Evolutionary conservation across 495 filamentous ascomycete species (phyloP), one percentile per base, ranked within the genome.

Genomic region (Daldinia childiae): DNA sequence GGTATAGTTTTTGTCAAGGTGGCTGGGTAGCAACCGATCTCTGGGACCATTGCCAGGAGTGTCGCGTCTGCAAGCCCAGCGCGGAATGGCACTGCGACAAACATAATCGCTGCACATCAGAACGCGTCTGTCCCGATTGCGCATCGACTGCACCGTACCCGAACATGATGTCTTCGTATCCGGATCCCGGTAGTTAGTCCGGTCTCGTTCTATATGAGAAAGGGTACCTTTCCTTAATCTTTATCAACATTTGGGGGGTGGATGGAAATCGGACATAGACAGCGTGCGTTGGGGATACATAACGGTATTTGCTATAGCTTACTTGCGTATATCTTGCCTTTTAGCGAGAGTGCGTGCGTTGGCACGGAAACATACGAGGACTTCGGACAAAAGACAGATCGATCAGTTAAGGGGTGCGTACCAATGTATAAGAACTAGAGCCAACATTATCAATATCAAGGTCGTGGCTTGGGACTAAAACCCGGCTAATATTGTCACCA

Each of bases 401-500:
- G 68, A 60, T 51, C 60, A 59, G 34, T 34, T 24, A 55, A 55
- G 21, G 50, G 66, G 58, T 32, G 50, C 48, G 29, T 36, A 36
- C 34, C 34, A 14, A 36, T 57, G 38, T 58, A 55, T 88, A 54
- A 92, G 68, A 81, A 86, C 66, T 85, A 89, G 71, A 90, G 73
- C 80, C 73, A 74, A 88, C 51, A 83, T 86, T 61, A 64, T 58
- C 24, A 63, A 55, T 24, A 50, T 26, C 14, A 29, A 65, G 15
- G 21, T 50, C 26, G 39, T n/a, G 41, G 56, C 56, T 17, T 58
- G 58, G 57, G 62, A 45, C 15, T 24, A 19, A 8, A 54, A 14
- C 29, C 51, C 36, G 17, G 14, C 58, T 62, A 54, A 29, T 30
- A 58, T 48, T 48, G 43, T 48, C 43, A 48, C 43, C 19, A 48